Base-by-base conservation (phyloP, 1,284 basidiomycete genomes). In the Sphaerobolus stellatus region DNA sequence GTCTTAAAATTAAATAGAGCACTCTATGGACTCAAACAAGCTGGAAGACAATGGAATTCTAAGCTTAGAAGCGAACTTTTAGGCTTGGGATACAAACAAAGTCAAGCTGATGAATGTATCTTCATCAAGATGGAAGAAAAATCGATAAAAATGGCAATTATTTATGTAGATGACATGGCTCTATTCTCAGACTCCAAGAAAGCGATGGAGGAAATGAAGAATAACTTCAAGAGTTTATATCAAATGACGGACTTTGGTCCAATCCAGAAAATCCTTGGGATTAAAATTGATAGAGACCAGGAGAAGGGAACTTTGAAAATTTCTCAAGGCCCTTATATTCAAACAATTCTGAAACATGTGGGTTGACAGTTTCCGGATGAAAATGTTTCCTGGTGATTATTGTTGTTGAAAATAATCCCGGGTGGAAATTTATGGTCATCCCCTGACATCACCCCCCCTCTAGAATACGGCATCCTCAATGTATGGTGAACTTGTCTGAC, bases 141-240 rank as follows among this genome's bases (percentile, higher is more conserved):
- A 1, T 55, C 50, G 9, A 61, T 58, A 5, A 63, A 68, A n/a
- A 46, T 72, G n/a, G 64, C 66, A 16, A 59, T 59, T 3, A 61
- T 70, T 40, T 67, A 69, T 18, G 64, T 72, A 34, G 64, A 73
- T 48, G 68, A 72, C 56, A 64, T 65, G 3, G 66, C 67, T 27
- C 60, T 71, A 20, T 56, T 64, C 14, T 54, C 67, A 38, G 52
- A 51, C 25, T 14, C 40, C 14, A 40, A 28, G 11, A 51, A 56
- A 33, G 33, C 28, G 20, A 52, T 52, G 22, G 27, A 30, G 14
- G 50, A 50, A 28, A 27, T 46, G 3, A 58, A 58, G 22, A 8
- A 33, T 13, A 47, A 34, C 18, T 25, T 46, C 13, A 38, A 49
- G 18, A 41, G 41, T n/a, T 18, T 50, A 16, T 56, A 40, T 31